phyloP scores from a whole-genome alignment of 495 filamentous ascomycete species.

The Daldinia grandis region DNA sequence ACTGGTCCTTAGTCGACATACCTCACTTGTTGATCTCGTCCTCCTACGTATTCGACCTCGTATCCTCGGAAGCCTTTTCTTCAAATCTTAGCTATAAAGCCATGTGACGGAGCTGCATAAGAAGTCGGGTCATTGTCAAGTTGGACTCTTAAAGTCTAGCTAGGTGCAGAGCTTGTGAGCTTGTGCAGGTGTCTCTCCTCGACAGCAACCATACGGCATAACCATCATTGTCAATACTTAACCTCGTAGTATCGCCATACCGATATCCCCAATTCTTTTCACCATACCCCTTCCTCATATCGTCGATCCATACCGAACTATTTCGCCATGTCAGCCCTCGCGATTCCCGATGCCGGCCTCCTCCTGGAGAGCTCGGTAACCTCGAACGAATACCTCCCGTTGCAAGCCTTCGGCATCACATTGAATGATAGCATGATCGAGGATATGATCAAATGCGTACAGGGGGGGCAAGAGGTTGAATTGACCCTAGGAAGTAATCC shows the following conservation, averaged over 20 bases:
- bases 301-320: conserved; percentile 20
- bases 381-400: conserved; percentile 47
- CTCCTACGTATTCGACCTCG: conserved; percentile 9
- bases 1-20: not conserved
- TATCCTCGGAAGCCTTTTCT: not conserved
- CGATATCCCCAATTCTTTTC: conserved; percentile 8
- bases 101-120: conserved; percentile 50
- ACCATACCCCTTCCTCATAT: conserved; percentile 6
- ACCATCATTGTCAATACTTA: conserved; percentile 14
- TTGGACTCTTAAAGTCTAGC: conserved; percentile 49
- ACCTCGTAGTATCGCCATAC: conserved; percentile 10
- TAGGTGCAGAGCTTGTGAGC: conserved; percentile 46
- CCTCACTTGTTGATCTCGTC: not conserved
- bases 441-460: conserved; percentile 73
- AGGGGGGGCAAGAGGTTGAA: conserved; percentile 67
- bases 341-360: conserved; percentile 55
- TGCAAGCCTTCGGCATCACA: conserved; percentile 68
- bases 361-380: conserved; percentile 54
- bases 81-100: conserved; percentile 23
- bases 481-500: conserved; percentile 64
- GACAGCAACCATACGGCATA: conserved; percentile 28
- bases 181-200: conserved; percentile 43
- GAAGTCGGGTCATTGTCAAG: conserved; percentile 45
- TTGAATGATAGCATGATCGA: conserved; percentile 72
- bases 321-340: conserved; percentile 46